Evolutionary conservation across 164 flowering plant genomes (phyloP).

Genomic region (Vitis riparia): DNA sequence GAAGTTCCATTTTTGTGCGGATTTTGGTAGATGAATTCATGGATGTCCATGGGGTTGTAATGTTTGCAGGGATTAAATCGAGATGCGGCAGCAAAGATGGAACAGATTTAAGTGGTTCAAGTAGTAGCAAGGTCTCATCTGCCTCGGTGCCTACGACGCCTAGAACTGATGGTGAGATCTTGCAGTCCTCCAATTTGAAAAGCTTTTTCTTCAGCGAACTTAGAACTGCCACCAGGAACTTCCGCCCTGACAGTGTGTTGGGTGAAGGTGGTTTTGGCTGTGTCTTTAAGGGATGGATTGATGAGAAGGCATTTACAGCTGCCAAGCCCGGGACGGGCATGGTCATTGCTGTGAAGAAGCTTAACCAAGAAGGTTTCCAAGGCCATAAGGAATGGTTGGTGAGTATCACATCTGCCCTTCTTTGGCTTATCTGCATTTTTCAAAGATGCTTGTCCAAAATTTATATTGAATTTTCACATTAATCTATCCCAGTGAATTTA

Average conservation of each 20-base stretch:
- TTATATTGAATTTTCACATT: too few relatives aligned
- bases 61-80: slow-evolving; percentile 32
- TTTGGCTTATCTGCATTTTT: background rate
- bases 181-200: slow-evolving; percentile 61
- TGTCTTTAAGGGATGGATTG: slow-evolving; percentile 89
- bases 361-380: slow-evolving; percentile 72
- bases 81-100: slow-evolving; percentile 35
- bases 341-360: slow-evolving; percentile 75
- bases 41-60: background rate
- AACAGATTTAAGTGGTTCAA: slow-evolving; percentile 35
- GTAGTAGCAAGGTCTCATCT: slow-evolving; percentile 33
- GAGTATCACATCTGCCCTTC: slow-evolving; percentile 23
- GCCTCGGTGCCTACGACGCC: slow-evolving; percentile 43
- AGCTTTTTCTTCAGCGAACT: slow-evolving; percentile 62
- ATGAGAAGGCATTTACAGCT: slow-evolving; percentile 56
- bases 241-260: slow-evolving; percentile 83
- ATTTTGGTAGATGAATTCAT: background rate
- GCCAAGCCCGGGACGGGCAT: slow-evolving; percentile 73
- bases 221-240: slow-evolving; percentile 71
- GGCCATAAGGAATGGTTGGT: slow-evolving; percentile 94
- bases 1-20: background rate
- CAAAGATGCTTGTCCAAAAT: too few relatives aligned
- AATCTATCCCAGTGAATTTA: too few relatives aligned
- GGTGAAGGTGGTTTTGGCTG: slow-evolving; percentile 95
- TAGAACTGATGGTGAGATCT: slow-evolving; percentile 66